A percentile compares a stretch with the other conserved stretches of the same genome.
phyloP scores from a whole-genome alignment of 345 rosid genomes.

The Gynandropsis gynandra region DNA sequence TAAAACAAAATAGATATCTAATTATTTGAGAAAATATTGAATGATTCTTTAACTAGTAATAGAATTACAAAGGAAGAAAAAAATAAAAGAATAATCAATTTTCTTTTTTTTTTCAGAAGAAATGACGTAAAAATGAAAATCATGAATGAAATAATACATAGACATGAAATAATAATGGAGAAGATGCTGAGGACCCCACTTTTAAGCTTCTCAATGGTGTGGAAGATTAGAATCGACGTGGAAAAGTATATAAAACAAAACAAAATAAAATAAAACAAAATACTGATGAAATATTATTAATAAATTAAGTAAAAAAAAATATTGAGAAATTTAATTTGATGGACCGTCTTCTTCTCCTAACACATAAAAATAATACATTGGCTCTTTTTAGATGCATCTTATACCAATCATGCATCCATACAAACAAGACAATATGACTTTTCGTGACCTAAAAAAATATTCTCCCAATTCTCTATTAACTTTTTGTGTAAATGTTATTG shows the following conservation, averaged over 20 bases:
- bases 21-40: too few relatives aligned
- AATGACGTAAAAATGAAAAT: too few relatives aligned
- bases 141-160: too few relatives aligned
- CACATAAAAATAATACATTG: constrained; percentile 1
- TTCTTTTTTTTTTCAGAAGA: too few relatives aligned
- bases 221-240: not conserved
- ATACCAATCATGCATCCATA: constrained; percentile 18
- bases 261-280: not conserved
- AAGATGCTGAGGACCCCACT: constrained; percentile 7
- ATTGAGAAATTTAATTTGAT: constrained; percentile 4
- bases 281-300: not conserved
- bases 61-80: too few relatives aligned
- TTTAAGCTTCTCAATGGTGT: constrained; percentile 5
- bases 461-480: not conserved
- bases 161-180: not conserved
- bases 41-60: too few relatives aligned
- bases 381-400: constrained; percentile 23
- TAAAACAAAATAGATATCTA: too few relatives aligned
- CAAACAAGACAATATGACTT: constrained; percentile 25
- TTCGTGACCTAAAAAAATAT: constrained; percentile 16
- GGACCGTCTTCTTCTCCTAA: constrained; percentile 24
- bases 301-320: not conserved
- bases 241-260: not conserved
- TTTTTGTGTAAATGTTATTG: too few relatives aligned
- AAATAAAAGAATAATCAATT: too few relatives aligned